Base-by-base conservation (phyloP, 2,329 filamentous ascomycete species). In the Monosporascus sp. region DNA sequence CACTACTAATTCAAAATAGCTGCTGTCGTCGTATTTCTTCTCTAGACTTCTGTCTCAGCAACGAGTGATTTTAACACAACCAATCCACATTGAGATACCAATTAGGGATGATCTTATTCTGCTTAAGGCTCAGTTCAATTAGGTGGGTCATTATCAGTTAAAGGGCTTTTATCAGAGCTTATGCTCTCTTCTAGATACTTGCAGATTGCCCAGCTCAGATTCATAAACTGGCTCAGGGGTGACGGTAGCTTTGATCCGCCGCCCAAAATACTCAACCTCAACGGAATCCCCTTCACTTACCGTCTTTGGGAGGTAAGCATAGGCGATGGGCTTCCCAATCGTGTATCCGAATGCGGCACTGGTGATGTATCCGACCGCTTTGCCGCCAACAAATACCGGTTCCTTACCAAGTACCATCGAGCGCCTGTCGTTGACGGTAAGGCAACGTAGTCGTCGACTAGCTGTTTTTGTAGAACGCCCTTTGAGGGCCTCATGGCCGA, bases 371-470 rank as follows among this genome's bases (percentile, higher is more conserved):
- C 83, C 82, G 1, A 70, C 70, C 0, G 75, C 58, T 51, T 74
- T 66, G 8, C 74, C 75, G 2, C 75, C 63, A 15, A 72, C 57
- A 51, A 77, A 84, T 0, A 86, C 80, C 0, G 83, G 83, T 62
- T 86, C 83, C 60, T 85, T 85, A 6, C 82, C 82, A 1, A 86
- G 65, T 0, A 84, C 73, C 57, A 85, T 70, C 0, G 81, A 84
- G 5, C 63, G 66, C 0, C 79, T 77, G 54, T 86, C 81, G 41
- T 84, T 73, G 31, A 85, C 60, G 0, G 75, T 79, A 2, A 86
- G 64, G 52, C 78, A 80, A 1, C 79, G 73, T 5, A 79, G 58
- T 49, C 70, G 58, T 20, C 68, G 68, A 0, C 63, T 57, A 0
- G 62, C 60, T 2, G 68, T 67, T 31, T 73, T 63, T 5, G 65